phyloP scores from a whole-genome alignment of 495 filamentous ascomycete species.

The Aspergillus baeticus region DNA sequence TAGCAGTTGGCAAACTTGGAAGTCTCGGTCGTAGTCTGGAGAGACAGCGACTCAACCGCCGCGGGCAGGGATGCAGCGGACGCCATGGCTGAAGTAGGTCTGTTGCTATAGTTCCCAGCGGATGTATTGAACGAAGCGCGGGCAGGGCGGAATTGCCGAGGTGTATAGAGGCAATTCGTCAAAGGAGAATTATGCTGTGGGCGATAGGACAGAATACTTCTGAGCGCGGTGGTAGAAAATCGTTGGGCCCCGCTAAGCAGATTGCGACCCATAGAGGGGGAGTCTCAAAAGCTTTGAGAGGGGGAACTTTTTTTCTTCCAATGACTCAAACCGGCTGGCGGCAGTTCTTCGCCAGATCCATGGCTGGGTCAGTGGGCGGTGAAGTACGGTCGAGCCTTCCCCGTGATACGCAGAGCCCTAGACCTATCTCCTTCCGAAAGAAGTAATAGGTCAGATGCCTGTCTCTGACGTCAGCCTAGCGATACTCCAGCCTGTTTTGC shows the following conservation, averaged over 20 bases:
- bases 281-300: slow-evolving; percentile 10
- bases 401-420: slow-evolving; percentile 16
- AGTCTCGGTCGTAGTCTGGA: slow-evolving; percentile 37
- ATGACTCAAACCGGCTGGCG: slow-evolving; percentile 31
- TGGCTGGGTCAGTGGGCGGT: slow-evolving; percentile 28
- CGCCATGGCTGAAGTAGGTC: slow-evolving; percentile 28
- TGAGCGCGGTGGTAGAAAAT: slow-evolving; percentile 34
- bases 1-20: slow-evolving; percentile 47
- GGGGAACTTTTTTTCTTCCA: slow-evolving; percentile 32
- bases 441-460: background rate
- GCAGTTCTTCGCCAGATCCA: background rate
- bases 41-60: slow-evolving; percentile 39
- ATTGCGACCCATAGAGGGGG: slow-evolving; percentile 45
- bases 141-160: slow-evolving; percentile 12
- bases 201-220: slow-evolving; percentile 18
- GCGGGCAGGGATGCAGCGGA: slow-evolving; percentile 31
- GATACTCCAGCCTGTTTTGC: slow-evolving; percentile 1
- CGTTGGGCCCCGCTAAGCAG: slow-evolving; percentile 44
- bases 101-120: background rate
- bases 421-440: slow-evolving; percentile 5
- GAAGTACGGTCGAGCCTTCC: slow-evolving; percentile 16
- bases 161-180: slow-evolving; percentile 10
- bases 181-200: slow-evolving; percentile 13
- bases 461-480: background rate
- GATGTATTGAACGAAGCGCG: background rate